Evolutionary conservation across 2,329 filamentous ascomycete species (phyloP), one percentile per base, ranked within the genome.

Genomic region (Geoglossum cookeanum): DNA sequence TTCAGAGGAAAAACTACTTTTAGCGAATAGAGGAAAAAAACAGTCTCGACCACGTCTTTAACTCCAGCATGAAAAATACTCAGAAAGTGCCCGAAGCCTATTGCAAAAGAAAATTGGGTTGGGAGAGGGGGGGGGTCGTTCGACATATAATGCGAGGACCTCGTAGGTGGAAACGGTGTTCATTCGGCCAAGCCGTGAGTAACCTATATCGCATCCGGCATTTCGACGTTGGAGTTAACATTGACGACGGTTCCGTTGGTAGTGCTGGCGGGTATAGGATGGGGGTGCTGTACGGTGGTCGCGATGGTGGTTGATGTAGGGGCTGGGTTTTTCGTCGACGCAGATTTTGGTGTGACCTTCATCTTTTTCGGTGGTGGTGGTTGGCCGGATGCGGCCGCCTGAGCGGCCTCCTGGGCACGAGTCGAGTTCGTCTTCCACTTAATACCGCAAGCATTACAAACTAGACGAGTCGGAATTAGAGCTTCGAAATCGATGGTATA

Each of bases 401-500:
- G 49, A 35, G 49, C 49, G 17, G 49, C 49, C 22, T 53, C 49
- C 30, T 35, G 30, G n/a, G 49, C 49, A 37, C 49, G 49, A 22
- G 49, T 53, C 2, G 49, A 53, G 54, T 55, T 57, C 17, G 55
- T 57, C 45, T 57, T 57, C 55, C 55, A 57, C 33, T 57, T 57
- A 27, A 57, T 57, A 37, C 55, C 55, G 45, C 55, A 57, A 15
- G 55, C 55, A 53, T 57, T 57, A 27, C 55, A 57, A 32, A 57
- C 55, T 57, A n/a, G 27, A 27, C 3, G n/a, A 11, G 55, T 48
- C 22, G n/a, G n/a, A 30, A 27, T 55, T 3, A 11, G 13, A 22
- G 8, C 8, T 7, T 30, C 9, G n/a, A 27, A 27, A 4, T 47
- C 32, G 7, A 48, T 39, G n/a, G 53, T 17, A 54, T 3, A 32